Evolutionary conservation across 2,329 filamentous ascomycete genomes (phyloP), one percentile per base, ranked within the genome.

Genomic region (Apiospora sp.): DNA sequence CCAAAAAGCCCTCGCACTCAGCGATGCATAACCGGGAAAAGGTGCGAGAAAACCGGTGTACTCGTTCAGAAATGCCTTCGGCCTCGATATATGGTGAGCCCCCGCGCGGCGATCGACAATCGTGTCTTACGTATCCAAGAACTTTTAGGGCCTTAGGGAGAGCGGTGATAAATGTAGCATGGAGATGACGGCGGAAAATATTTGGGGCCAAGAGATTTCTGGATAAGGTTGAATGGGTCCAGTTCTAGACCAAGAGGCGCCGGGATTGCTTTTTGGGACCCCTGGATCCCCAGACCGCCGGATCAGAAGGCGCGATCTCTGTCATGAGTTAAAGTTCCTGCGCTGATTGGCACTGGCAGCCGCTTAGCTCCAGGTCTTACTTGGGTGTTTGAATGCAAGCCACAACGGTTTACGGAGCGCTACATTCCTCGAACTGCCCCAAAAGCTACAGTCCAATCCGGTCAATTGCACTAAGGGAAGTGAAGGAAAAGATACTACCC

Each of bases 211-310:
- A 64, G 19, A 61, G 30, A 64, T 41, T 41, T 41, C 19, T 64
- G 19, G 30, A 41, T 64, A 64, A 41, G 16, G 54, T 61, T 37
- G 54, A 37, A 22, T 37, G 54, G 54, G 54, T 61, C 54, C 16
- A 58, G 51, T 58, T 58, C 16, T 41, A 41, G 58, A 41, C 30
- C 58, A 64, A 64, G 34, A 64, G 22, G 22, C 58, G 58, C 58
- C 58, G 41, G 8, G 7, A n/a, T n/a, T 64, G n/a, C 19, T 41
- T 64, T 64, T 22, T 13, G 1, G 34, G 58, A 37, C 34, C 58
- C 30, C 4, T 37, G 54, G 54, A n/a, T 3, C 30, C 54, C 51
- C 37, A 61, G 54, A 37, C 54, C 54, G 54, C 54, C 54, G 30
- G 54, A 37, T 37, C 16, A 61, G 54, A 37, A 61, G 54, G 54